Evolutionary conservation across 176 grass and related monocot genomes (phyloP).

Genomic region (Microstegium vimineum): DNA sequence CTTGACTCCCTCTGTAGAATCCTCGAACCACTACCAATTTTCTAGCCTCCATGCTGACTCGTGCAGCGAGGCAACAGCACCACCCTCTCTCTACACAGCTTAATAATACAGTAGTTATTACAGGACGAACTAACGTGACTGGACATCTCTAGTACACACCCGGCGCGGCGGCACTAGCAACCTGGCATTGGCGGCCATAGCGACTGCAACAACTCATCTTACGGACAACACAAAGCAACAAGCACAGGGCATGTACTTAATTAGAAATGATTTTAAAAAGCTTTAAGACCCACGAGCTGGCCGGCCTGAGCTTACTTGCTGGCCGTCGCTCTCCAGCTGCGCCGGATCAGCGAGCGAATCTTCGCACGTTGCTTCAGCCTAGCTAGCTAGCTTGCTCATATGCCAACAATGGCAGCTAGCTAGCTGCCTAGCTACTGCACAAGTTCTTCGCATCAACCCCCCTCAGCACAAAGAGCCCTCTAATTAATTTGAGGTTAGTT

Average conservation of each 20-base stretch:
- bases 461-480: neutral
- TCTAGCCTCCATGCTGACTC: neutral
- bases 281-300: constrained; percentile 19
- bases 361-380: constrained; percentile 35
- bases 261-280: constrained; percentile 21
- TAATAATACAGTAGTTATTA: neutral
- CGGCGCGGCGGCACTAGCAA: neutral
- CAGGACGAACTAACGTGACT: neutral
- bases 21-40: constrained; percentile 24
- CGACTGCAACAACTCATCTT: constrained; percentile 3
- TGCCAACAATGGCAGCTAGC: constrained; percentile 34
- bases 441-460: neutral
- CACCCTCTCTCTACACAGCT: neutral
- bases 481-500: constrained; percentile 25
- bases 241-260: neutral
- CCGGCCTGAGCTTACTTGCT: constrained; percentile 16
- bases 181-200: neutral
- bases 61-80: neutral
- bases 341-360: constrained; percentile 37
- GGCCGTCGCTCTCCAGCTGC: constrained; percentile 31
- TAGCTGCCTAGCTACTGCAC: constrained; percentile 5
- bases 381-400: neutral
- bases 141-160: neutral
- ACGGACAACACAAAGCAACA: constrained; percentile 14
- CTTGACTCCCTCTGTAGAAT: constrained; percentile 21